Percentiles rank a stretch among this genome's conserved stretches.
Conservation (phyloP, 2,329 filamentous ascomycete species). For the Penicillium concentricum region DNA sequence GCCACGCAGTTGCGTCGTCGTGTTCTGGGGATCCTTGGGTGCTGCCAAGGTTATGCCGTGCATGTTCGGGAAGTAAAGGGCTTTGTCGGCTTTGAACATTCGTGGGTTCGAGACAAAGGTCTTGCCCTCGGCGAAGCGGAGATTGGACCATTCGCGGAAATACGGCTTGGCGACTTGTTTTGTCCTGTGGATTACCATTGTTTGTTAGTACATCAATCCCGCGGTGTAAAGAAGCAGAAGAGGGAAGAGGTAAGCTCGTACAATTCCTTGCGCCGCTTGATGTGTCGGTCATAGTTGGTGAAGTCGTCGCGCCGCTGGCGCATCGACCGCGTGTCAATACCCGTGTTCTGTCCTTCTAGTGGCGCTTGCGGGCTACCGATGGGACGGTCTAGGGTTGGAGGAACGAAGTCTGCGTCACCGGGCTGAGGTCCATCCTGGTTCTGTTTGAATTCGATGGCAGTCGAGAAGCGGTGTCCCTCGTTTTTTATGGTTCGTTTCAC, state of each 20-base stretch:
- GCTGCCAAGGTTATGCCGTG: constrained; percentile 72
- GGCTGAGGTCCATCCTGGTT: constrained; percentile 27
- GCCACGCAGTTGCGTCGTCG: constrained; percentile 70
- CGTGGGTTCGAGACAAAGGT: constrained; percentile 81
- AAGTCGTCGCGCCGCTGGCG: constrained; percentile 74
- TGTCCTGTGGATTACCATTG: constrained; percentile 51
- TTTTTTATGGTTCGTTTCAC: not conserved
- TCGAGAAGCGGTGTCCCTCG: constrained; percentile 5
- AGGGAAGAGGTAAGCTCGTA: constrained; percentile 41
- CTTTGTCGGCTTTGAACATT: constrained; percentile 77
- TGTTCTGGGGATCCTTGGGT: constrained; percentile 59
- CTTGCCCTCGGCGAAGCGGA: constrained; percentile 81
- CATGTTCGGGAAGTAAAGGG: constrained; percentile 93
- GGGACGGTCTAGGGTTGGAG: constrained; percentile 63
- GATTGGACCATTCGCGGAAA: constrained; percentile 91
- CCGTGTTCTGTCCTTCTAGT: constrained; percentile 74
- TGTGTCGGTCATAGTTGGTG: constrained; percentile 79
- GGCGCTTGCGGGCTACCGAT: constrained; percentile 80
- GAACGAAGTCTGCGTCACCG: constrained; percentile 48
- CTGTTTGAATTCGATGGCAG: constrained; percentile 29
- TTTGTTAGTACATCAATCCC: constrained; percentile 1
- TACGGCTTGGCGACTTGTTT: constrained; percentile 80
- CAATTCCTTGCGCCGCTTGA: constrained; percentile 73
- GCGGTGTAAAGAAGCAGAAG: not conserved
- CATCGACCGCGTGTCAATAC: constrained; percentile 66